Base-by-base conservation (phyloP, 805 yeast genomes). In the Saccharomycopsis sp. region DNA sequence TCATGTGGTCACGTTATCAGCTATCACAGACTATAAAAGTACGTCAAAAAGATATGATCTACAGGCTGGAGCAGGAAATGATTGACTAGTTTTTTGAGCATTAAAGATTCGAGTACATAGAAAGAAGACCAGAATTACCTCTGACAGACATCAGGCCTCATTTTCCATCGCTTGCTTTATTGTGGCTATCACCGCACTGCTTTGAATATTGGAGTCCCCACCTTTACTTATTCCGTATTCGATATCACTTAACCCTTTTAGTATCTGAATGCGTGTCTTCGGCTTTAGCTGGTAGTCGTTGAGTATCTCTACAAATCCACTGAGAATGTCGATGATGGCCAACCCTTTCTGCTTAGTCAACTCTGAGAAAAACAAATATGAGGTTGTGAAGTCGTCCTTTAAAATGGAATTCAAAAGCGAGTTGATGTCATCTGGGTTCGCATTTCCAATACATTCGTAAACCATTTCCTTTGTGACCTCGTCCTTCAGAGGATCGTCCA, bases 401-500 rank as follows among this genome's bases (percentile, higher is more conserved):
- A 94, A 73, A 24, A 92, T 83, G 3, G 95, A 80, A 62, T 85
- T 86, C 59, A 94, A 73, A 3, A 91, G 84, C 0, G 82, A 75
- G 64, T 87, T 87, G 23, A 94, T 79, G 64, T 91, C 97, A 46
- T 77, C 79, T 1, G 98, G 98, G 62, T 87, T 87, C 2, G 99
- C 98, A 0, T 96, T 91, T 1, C 99, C 99, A 34, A 94, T 85
- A 69, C 97, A 91, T 62, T 91, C 97, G 69, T 89, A 94, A 41
- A 94, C 84, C 83, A 88, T 85, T 56, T 82, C 84, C 34, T 79
- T 80, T 29, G 85, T 79, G 47, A 94, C 86, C 53, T 80, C 82
- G 37, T 77, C 82, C 2, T 72, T 72, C 5, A 68, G 76, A 23
- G 71, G 73, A 29, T 69, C 68, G 37, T 80, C 82, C 18, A 80